Evolutionary conservation across 805 yeast species (phyloP), one percentile per base, ranked within the genome.

Genomic region (Metschnikowia picachoensis): DNA sequence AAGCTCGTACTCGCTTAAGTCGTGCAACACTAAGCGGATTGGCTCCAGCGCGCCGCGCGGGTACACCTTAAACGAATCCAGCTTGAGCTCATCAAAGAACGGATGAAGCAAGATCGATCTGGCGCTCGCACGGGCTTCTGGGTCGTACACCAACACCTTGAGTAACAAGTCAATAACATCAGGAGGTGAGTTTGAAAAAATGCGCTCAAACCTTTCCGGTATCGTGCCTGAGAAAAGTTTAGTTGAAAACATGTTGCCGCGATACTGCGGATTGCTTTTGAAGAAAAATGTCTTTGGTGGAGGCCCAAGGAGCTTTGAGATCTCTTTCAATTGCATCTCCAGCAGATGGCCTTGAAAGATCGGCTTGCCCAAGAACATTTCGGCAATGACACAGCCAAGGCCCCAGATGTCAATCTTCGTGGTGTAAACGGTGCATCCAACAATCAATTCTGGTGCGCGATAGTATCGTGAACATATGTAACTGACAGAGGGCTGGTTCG

Each of bases 361-460:
- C 1, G 98, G 96, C 61, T 81, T 83, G 13, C 97, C 97, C 51
- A 90, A 77, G 46, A 85, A 76, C 87, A 94, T 83, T 67, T 94
- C 99, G 12, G 97, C 97, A 49, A 94, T 70, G 31, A 94, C 96
- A 71, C 99, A 92, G 1, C 98, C 99, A 49, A 92, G 73, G 14
- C 97, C 96, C 99, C 99, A 94, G 59, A 91, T 85, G 65, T 94
- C 99, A 48, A 94, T 92, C 60, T 90, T 87, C 3, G 95, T 84
- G 4, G 95, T 81, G 65, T 94, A 94, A 33, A 83, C 77, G 48
- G 91, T 80, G 57, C 90, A 85, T 2, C 99, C 99, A 45, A 94
- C 82, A 60, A 94, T 87, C 49, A 94, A 77, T 66, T 94, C 99
- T 0, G 99, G 99, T 1, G 98, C 95, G 57, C 97, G 79, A 67